Conservation (phyloP, 129 eudicot genomes). For the Kitagawia praeruptora region DNA sequence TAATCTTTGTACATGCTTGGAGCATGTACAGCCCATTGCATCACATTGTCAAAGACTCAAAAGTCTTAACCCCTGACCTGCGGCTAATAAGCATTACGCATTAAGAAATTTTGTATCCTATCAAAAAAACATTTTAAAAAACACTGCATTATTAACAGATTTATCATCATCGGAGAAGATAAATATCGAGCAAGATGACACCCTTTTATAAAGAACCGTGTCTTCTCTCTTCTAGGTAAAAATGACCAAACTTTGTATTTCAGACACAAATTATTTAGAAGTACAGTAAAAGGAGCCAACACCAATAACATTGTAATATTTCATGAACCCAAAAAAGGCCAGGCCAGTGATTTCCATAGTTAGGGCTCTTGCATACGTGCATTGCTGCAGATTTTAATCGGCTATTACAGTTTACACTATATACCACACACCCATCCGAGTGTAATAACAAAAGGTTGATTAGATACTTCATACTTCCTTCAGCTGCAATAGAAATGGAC, state of each 20-base stretch:
- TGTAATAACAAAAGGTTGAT: slow-evolving; percentile 4
- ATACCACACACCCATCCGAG: not conserved
- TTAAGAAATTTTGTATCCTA: no score
- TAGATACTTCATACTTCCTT: slow-evolving; percentile 57
- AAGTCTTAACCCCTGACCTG: no score
- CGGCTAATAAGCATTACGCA: no score
- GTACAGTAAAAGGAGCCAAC: not conserved
- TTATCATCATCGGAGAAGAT: no score
- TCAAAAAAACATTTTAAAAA: no score
- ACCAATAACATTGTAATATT: not conserved
- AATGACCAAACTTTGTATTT: not conserved
- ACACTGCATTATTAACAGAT: no score
- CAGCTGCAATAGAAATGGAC: slow-evolving; percentile 49
- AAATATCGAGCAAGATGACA: no score
- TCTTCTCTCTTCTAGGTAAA: slow-evolving; percentile 10
- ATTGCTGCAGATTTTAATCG: not conserved
- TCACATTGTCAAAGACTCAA: no score
- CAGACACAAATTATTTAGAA: not conserved
- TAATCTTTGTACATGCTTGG: no score
- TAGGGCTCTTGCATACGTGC: not conserved
- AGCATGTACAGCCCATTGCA: no score
- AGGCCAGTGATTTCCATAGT: not conserved
- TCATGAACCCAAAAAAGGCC: not conserved
- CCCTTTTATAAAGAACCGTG: no score
- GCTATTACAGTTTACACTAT: slow-evolving; percentile 2